Conservation (phyloP, 78 protist species). For the Cavenderia fasciculata region DNA sequence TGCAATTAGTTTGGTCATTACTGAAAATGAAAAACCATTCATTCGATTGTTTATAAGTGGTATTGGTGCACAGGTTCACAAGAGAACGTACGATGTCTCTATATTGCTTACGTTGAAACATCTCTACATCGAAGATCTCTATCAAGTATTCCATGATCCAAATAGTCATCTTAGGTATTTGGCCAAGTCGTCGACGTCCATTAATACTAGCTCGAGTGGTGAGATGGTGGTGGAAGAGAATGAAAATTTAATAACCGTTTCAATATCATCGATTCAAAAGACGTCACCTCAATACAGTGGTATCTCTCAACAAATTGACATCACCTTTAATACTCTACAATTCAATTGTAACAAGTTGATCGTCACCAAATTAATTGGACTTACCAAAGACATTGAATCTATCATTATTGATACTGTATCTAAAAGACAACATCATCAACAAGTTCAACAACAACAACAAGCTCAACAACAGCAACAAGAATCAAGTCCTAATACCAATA, state of each 20-base stretch:
- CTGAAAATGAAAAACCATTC: slow-evolving; percentile 42
- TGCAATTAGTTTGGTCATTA: background rate
- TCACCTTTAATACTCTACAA: slow-evolving; percentile 33
- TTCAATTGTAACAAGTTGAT: slow-evolving; percentile 38
- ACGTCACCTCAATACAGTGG: slow-evolving; percentile 65
- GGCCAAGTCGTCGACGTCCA: slow-evolving; percentile 1
- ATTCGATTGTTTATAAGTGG: slow-evolving; percentile 43
- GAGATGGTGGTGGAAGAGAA: too few species aligned
- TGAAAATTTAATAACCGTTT: slow-evolving; percentile 32
- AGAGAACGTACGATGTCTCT: slow-evolving; percentile 53
- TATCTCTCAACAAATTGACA: slow-evolving; percentile 59
- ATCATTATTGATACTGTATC: slow-evolving; percentile 12
- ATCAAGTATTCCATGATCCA: slow-evolving; percentile 19
- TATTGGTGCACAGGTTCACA: slow-evolving; percentile 35
- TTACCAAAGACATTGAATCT: background rate
- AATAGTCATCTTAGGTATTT: slow-evolving; percentile 9
- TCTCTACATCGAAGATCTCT: slow-evolving; percentile 48
- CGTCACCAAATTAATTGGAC: slow-evolving; percentile 12
- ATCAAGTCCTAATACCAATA: background rate
- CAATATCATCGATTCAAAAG: slow-evolving; percentile 39
- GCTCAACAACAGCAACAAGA: background rate
- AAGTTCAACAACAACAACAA: background rate
- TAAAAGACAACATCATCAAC: background rate
- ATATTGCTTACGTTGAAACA: slow-evolving; percentile 25
- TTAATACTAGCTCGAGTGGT: background rate